These are phyloP conservation scores for Sarcocystis neurona DNA, from an alignment of 169 alveolate genomes.

Conservation along the genomic window DNA sequence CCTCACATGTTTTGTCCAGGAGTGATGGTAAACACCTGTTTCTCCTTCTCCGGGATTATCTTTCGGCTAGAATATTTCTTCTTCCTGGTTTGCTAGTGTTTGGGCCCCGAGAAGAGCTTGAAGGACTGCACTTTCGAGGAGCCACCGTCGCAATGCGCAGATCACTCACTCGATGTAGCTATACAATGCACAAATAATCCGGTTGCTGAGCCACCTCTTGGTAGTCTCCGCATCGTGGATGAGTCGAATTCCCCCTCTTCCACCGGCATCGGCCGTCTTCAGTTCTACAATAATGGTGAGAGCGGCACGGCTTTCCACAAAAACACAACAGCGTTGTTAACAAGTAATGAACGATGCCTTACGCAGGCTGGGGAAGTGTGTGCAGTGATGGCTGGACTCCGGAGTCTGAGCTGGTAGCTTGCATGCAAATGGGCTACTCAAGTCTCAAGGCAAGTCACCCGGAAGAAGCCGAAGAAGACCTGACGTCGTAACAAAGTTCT, in stretches of 20 bases:
- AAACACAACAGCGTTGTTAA: neutral
- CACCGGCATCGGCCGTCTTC: slow-evolving; percentile 77
- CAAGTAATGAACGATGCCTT: neutral
- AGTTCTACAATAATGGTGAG: slow-evolving; percentile 51
- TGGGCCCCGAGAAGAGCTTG: slow-evolving; percentile 78
- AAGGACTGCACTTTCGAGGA: slow-evolving; percentile 80
- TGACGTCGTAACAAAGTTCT: neutral
- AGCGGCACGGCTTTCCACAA: neutral
- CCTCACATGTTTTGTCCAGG: neutral
- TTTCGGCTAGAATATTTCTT: too few relatives aligned
- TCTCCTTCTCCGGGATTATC: too few relatives aligned
- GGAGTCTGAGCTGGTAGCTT: slow-evolving; percentile 81
- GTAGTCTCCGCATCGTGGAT: slow-evolving; percentile 78
- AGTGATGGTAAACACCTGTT: slow-evolving; percentile 59
- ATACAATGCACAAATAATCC: slow-evolving; percentile 78
- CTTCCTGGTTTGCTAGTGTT: slow-evolving; percentile 69
- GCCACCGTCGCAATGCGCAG: slow-evolving; percentile 74
- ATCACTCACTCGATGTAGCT: slow-evolving; percentile 82
- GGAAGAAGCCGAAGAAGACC: neutral
- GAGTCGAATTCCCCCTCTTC: slow-evolving; percentile 72
- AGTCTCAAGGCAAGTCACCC: slow-evolving; percentile 28
- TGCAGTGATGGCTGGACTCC: slow-evolving; percentile 84
- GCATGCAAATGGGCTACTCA: slow-evolving; percentile 83
- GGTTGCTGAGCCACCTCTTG: slow-evolving; percentile 71
- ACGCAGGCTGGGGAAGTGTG: slow-evolving; percentile 78